These are phyloP conservation scores for Strigomonas culicis DNA, from an alignment of 208 protist species.

Conservation along the genomic window DNA sequence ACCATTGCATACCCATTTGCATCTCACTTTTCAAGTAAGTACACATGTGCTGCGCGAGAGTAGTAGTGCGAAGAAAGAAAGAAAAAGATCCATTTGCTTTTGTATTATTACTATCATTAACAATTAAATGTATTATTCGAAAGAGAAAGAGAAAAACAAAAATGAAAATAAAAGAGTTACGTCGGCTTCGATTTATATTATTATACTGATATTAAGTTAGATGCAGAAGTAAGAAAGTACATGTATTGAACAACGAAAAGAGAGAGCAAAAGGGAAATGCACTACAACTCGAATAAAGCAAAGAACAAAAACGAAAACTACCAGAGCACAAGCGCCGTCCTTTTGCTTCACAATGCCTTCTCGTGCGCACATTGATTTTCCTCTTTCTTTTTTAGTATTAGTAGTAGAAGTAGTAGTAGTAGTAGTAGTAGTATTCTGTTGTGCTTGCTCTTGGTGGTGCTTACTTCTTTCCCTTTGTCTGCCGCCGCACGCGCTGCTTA, in stretches of 20 bases:
- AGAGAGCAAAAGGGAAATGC: background rate
- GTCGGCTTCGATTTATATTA: constrained; percentile 6
- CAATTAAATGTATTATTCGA: constrained; percentile 7
- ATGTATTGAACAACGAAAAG: background rate
- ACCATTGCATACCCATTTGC: no score
- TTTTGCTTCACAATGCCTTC: constrained; percentile 2
- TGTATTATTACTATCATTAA: constrained; percentile 5
- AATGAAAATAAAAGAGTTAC: background rate
- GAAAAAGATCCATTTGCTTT: background rate
- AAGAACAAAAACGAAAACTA: constrained; percentile 15
- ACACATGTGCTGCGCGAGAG: no score
- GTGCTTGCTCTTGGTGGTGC: constrained; percentile 1
- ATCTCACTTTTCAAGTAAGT: no score
- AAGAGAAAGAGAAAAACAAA: constrained; percentile 13
- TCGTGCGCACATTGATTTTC: constrained; percentile 12
- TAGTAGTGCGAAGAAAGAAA: no score
- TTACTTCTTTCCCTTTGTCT: constrained; percentile 25
- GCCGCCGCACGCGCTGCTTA: constrained; percentile 31
- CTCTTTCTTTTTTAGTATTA: constrained; percentile 6
- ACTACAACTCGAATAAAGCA: background rate
- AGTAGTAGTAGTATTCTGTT: no score
- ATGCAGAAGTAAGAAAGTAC: background rate
- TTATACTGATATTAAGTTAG: constrained; percentile 6
- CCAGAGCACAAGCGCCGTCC: background rate
- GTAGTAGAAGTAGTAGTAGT: no score